A percentile compares a stretch with the other conserved stretches of the same genome.
phyloP scores from a whole-genome alignment of 1,284 basidiomycete genomes.

The Boletus calvinii region DNA sequence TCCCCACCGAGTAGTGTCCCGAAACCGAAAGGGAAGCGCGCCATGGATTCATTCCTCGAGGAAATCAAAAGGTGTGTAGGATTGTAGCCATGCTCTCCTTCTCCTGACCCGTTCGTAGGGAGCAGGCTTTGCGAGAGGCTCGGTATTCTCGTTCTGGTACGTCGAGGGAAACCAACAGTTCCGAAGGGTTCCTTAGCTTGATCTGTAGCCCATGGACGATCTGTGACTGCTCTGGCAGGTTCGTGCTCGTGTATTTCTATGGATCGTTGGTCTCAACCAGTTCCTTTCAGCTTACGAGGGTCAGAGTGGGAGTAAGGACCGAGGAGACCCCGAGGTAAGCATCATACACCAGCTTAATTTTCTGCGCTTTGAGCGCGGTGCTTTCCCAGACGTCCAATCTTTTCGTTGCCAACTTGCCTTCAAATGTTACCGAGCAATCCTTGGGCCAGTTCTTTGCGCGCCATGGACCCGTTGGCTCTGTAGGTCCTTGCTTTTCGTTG shows the following conservation, averaged over 20 bases:
- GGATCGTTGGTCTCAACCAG: conserved; percentile 1
- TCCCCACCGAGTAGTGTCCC: conserved; percentile 52
- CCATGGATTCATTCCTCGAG: conserved; percentile 91
- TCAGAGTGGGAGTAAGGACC: conserved; percentile 85
- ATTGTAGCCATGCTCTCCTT: background rate
- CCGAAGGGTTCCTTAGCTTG: background rate
- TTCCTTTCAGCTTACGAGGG: conserved; percentile 68
- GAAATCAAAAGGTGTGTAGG: conserved; percentile 81
- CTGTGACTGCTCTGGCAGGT: conserved; percentile 87
- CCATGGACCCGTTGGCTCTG: conserved; percentile 69
- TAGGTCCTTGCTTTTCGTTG: conserved; percentile 32
- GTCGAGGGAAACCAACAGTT: conserved; percentile 1
- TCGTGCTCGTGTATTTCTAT: conserved; percentile 21
- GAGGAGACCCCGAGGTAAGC: conserved; percentile 75
- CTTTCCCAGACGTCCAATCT: conserved; percentile 81
- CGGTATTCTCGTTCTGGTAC: conserved; percentile 73
- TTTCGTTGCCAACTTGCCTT: conserved; percentile 89
- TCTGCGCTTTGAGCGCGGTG: conserved; percentile 6
- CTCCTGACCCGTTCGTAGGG: conserved; percentile 47
- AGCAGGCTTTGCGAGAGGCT: conserved; percentile 87
- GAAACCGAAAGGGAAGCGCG: conserved; percentile 84
- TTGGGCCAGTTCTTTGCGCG: conserved; percentile 86
- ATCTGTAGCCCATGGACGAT: conserved; percentile 50
- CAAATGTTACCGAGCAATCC: conserved; percentile 77
- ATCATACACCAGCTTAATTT: background rate